Conservation (phyloP, 2,329 filamentous ascomycete genomes). For the Cyanodermella asteris region DNA sequence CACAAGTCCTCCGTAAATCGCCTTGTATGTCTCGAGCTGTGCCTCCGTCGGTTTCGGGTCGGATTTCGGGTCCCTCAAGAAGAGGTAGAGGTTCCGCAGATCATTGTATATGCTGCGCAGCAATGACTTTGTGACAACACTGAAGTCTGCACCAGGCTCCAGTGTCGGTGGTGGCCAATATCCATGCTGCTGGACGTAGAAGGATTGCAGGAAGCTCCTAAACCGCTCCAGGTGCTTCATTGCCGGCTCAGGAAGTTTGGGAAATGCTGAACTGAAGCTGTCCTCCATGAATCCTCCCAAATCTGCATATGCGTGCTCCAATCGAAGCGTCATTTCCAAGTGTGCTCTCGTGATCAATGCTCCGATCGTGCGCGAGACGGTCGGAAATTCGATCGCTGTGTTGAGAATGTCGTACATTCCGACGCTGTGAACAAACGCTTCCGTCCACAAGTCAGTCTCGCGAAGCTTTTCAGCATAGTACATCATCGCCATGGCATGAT, state of each 20-base stretch:
- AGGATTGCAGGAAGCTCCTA: conserved; percentile 42
- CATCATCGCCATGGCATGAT: conserved; percentile 46
- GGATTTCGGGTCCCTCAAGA: conserved; percentile 42
- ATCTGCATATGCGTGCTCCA: conserved; percentile 34
- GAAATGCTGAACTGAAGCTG: conserved; percentile 41
- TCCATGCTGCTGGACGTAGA: conserved; percentile 45
- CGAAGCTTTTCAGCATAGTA: conserved; percentile 45
- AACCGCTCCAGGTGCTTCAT: conserved; percentile 52
- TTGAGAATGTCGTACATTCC: conserved; percentile 48
- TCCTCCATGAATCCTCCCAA: conserved; percentile 48
- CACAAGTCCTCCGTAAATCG: conserved; percentile 53
- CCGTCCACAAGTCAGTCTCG: conserved; percentile 42
- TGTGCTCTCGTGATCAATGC: conserved; percentile 42
- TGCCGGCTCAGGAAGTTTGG: conserved; percentile 40
- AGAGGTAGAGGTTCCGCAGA: conserved; percentile 48
- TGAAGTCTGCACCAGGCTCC: too few relatives aligned
- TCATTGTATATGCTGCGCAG: conserved; percentile 43
- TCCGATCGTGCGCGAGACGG: conserved; percentile 29
- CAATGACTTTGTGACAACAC: conserved; percentile 32
- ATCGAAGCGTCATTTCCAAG: conserved; percentile 41
- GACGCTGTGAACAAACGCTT: conserved; percentile 56
- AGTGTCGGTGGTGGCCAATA: conserved; percentile 48
- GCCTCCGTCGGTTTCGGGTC: conserved; percentile 31
- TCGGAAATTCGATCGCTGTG: conserved; percentile 36
- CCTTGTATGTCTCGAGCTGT: too few relatives aligned